phyloP scores from a whole-genome alignment of 441 rosid species.

The Gossypium schwendimanii region DNA sequence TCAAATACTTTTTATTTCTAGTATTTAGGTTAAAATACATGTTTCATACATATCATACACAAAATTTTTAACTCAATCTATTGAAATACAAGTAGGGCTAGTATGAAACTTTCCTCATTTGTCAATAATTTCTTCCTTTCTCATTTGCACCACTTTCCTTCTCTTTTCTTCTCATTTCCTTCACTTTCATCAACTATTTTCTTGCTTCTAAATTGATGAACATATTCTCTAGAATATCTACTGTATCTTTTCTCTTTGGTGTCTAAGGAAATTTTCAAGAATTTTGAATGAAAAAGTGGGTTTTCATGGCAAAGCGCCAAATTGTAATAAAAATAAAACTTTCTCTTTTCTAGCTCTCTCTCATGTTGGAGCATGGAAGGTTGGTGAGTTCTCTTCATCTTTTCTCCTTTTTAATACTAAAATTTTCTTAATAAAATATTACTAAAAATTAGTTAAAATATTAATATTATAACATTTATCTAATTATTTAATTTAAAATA shows the following conservation, averaged over 20 bases:
- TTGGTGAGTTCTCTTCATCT: no score
- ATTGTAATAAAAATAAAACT: no score
- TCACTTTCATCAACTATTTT: background rate
- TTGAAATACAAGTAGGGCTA: background rate
- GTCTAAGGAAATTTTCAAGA: background rate
- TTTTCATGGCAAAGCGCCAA: background rate
- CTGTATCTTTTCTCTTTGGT: background rate
- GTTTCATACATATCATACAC: background rate
- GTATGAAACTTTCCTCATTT: background rate
- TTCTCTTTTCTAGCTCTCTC: no score
- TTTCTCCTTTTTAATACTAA: no score
- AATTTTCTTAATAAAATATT: no score
- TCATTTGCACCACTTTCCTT: background rate
- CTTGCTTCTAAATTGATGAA: background rate
- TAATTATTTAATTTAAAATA: no score
- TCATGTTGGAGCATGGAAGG: no score
- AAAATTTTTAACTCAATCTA: background rate
- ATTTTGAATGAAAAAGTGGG: background rate
- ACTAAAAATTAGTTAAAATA: no score
- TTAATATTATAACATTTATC: no score
- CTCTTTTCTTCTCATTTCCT: background rate
- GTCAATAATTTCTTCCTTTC: background rate
- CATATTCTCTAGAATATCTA: no score
- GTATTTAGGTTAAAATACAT: background rate
- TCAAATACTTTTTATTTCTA: no score